Base-by-base conservation (phyloP, 306 rosid genomes). In the Pyrus betulifolia region DNA sequence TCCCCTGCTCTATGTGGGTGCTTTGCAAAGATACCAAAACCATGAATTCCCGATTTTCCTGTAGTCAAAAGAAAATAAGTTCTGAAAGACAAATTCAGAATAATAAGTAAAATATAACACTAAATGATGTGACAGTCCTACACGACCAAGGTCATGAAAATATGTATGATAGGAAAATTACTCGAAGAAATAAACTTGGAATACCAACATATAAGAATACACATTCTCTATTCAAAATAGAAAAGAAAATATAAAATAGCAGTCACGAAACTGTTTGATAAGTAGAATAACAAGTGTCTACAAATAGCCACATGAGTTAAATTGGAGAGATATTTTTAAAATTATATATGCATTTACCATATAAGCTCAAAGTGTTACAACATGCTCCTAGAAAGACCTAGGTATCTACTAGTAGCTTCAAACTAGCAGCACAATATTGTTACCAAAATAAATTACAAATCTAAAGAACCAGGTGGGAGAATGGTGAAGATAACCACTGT, bases 21-120 rank as follows among this genome's bases (percentile, higher is more conserved):
- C 90, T 95, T 95, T 42, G 99, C 87, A 72, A 95, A 95, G 86
- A 95, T 95, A 74, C 99, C 99, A 91, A 92, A 95, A 80, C 99
- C 99, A 88, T 95, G 99, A 83, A 95, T 95, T 85, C 97, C 90
- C 15, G 99, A 95, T 86, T 95, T 95, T 77, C 99, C 99, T 93
- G 82, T 40, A 51, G 64, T 70, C 42, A 59, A 72, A 45, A 58
- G 17, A 46, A 75, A 74, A 60, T 25, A 71, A 65, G 58, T 66
- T 8, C 25, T 22, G 17, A 63, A 70, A 60, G 17, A 44, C 49
- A 1, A 33, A 49, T 51, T 59, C 40, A 62, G 31, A 63, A 45
- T 7, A 55, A 44, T 35, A 54, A 65, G 51, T 11, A 71, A 25
- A 6, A 70, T 13, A 27, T 9, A 11, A 54, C 44, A 61, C 21